These are phyloP conservation scores for Byssoonygena ceratinophila DNA, from an alignment of 2,329 filamentous ascomycete species.

Conservation along the genomic window DNA sequence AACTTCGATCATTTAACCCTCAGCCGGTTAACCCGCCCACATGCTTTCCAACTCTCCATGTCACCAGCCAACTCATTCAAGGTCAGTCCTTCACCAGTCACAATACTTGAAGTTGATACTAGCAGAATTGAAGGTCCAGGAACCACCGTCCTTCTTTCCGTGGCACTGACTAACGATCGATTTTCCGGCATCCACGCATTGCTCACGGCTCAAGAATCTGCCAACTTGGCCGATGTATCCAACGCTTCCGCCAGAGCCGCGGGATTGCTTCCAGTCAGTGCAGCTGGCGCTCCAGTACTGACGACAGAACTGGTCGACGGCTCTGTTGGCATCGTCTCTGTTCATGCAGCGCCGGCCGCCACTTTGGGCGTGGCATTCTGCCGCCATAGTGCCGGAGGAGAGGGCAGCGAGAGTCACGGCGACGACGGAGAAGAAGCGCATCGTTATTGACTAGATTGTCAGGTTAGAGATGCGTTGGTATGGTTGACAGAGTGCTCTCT, in stretches of 20 bases:
- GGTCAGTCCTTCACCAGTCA: neutral
- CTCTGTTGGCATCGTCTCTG: neutral
- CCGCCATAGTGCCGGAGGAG: conserved; percentile 3
- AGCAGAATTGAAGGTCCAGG: neutral
- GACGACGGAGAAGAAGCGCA: conserved; percentile 7
- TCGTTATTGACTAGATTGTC: neutral
- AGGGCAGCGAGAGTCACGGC: conserved; percentile 1
- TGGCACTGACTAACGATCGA: neutral
- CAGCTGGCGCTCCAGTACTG: neutral
- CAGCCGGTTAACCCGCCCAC: neutral
- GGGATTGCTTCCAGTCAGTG: conserved; percentile 2
- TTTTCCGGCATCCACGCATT: conserved; percentile 5
- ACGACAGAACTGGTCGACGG: neutral
- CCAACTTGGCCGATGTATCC: conserved; percentile 6
- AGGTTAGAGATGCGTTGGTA: neutral
- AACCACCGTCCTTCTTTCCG: conserved; percentile 4
- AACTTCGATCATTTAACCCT: no score
- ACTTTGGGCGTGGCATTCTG: conserved; percentile 5
- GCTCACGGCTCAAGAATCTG: conserved; percentile 1
- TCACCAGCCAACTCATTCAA: neutral
- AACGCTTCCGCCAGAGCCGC: neutral
- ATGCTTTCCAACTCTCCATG: neutral
- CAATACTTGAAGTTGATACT: conserved; percentile 7
- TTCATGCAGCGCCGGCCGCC: conserved; percentile 1
- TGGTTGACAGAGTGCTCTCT: neutral